These are phyloP conservation scores for Pseudoneurospora amorphoporcata DNA, from an alignment of 495 filamentous ascomycete species.

Conservation along the genomic window DNA sequence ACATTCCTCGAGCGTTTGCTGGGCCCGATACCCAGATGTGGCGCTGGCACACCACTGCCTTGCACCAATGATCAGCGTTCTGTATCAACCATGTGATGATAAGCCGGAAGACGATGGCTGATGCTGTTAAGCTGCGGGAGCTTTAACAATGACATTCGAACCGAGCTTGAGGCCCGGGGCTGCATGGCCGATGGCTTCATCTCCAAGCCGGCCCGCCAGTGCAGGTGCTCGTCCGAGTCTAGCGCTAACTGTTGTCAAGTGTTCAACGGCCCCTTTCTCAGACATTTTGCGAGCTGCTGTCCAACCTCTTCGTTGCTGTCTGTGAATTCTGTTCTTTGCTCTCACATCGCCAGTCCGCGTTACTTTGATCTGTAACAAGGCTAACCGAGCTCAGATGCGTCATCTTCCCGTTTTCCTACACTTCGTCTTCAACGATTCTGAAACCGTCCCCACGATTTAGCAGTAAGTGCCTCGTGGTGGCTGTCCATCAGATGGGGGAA, in stretches of 20 bases:
- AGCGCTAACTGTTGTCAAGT: background rate
- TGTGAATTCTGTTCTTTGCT: background rate
- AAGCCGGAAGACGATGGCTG: background rate
- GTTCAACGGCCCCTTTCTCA: background rate
- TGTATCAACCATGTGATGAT: background rate
- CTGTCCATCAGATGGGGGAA: background rate
- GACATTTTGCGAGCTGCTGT: background rate
- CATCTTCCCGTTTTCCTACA: background rate
- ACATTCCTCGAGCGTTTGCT: background rate
- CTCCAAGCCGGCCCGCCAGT: background rate
- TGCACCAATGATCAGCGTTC: background rate
- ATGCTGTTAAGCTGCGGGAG: background rate
- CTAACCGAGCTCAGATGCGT: background rate
- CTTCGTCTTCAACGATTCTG: background rate
- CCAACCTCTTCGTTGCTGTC: background rate
- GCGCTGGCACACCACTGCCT: background rate
- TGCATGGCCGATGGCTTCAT: background rate
- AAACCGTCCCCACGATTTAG: background rate
- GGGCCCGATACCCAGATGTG: background rate
- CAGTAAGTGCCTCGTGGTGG: background rate
- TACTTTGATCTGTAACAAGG: background rate
- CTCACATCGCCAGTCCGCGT: background rate
- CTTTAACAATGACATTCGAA: background rate
- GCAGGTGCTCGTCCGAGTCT: background rate
- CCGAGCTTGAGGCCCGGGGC: background rate